These are phyloP conservation scores for Yarrowia sp. DNA, from an alignment of 805 yeast species.

Conservation along the genomic window DNA sequence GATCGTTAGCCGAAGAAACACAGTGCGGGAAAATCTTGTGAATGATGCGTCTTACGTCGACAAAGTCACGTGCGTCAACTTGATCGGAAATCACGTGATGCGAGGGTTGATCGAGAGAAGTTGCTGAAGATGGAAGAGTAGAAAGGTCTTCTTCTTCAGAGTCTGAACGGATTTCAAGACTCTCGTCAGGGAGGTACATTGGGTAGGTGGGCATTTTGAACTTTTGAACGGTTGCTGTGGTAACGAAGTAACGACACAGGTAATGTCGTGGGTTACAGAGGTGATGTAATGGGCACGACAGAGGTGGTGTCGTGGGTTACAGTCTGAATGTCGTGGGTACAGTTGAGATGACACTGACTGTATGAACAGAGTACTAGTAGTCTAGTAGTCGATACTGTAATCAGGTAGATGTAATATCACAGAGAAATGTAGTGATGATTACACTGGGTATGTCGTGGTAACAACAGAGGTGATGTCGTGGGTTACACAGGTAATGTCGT, in stretches of 20 bases:
- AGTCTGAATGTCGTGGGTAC: too few species aligned
- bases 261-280: neutral
- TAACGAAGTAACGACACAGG: neutral
- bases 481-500: neutral
- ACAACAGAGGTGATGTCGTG: neutral
- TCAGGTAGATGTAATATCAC: too few species aligned
- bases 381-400: too few species aligned
- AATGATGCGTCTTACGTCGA: constrained; percentile 20
- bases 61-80: constrained; percentile 21
- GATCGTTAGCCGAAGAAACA: constrained; percentile 1
- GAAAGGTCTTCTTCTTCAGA: constrained; percentile 14
- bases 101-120: neutral
- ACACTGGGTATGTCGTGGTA: too few species aligned
- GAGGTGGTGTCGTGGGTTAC: too few species aligned
- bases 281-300: neutral
- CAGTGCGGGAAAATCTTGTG: constrained; percentile 22
- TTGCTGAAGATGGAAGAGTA: constrained; percentile 9
- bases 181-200: constrained; percentile 18
- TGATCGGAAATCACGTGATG: constrained; percentile 7
- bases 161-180: constrained; percentile 13
- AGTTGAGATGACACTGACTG: too few species aligned
- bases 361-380: too few species aligned
- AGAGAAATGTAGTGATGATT: too few species aligned
- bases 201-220: neutral
- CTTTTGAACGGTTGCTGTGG: neutral